Conservation (phyloP, 768 basidiomycete species). For the Exsudoporus frostii region DNA sequence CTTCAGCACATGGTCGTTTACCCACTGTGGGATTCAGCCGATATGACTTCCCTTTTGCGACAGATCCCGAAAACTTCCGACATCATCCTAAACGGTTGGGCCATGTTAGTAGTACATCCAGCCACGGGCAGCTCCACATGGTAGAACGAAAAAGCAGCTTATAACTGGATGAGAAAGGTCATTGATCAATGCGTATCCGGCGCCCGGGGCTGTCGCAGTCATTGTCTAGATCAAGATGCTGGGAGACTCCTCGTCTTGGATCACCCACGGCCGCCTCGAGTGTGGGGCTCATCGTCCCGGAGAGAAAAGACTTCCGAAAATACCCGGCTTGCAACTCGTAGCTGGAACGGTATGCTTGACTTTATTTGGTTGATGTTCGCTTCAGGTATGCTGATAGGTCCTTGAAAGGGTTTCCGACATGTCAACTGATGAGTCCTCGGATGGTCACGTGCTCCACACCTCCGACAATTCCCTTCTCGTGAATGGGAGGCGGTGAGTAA, state of each 20-base stretch:
- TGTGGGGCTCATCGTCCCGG: background rate
- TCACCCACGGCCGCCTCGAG: background rate
- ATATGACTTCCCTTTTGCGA: background rate
- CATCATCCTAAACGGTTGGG: background rate
- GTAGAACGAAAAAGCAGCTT: background rate
- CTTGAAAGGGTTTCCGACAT: no score
- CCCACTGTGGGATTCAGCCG: background rate
- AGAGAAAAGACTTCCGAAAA: slow-evolving; percentile 3
- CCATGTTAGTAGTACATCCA: background rate
- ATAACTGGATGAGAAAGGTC: slow-evolving; percentile 6
- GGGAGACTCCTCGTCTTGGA: background rate
- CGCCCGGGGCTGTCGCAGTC: background rate
- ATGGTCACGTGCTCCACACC: slow-evolving; percentile 7
- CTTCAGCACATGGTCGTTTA: background rate
- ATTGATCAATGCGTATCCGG: background rate
- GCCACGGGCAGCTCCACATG: background rate
- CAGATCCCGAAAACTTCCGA: slow-evolving; percentile 13
- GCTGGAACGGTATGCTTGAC: background rate
- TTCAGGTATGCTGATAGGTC: no score
- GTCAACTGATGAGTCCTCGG: no score
- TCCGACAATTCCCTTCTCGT: background rate
- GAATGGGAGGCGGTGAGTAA: background rate
- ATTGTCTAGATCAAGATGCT: slow-evolving; percentile 1
- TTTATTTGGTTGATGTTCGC: background rate
- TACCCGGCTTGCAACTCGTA: background rate